Evolutionary conservation across 169 alveolate genomes (phyloP), one percentile per base, ranked within the genome.

Genomic region (Cardiosporidium cionae): DNA sequence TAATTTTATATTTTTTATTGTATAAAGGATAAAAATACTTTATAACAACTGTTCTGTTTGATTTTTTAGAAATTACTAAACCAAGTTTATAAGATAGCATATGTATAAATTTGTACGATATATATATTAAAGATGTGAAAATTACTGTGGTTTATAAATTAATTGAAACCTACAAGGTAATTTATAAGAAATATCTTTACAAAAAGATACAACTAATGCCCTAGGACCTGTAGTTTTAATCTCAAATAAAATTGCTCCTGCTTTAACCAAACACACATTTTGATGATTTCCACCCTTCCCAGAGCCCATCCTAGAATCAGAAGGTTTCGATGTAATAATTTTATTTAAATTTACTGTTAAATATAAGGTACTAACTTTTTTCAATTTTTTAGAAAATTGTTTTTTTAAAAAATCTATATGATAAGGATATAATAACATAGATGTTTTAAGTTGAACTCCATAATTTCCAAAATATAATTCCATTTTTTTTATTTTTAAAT

Each of bases 221-320:
- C 52, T 32, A 28, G 81, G 27, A 23, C 70, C 32, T 32, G n/a
- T 16, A 44, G 52, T 52, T 44, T 80, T 68, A 69, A 65, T 23
- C 52, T 80, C 86, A 44, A 80, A 80, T 66, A 80, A 52, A 53
- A 80, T 58, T 52, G 35, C 72, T 6, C 86, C 86, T 7, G 83
- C 76, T 63, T 77, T 75, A 31, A 78, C 27, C n/a, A 68, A 16
- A 80, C 52, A 74, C 71, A 76, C 64, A 54, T 33, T 58, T 3
- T 76, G 28, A 77, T 9, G n/a, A 66, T 36, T 9, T 52, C 36
- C 36, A 35, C 86, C 85, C 76, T 80, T 80, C 28, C 86, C 86
- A 1, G 82, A 36, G 23, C 86, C 86, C 86, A 80, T 80, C 69
- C 86, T 75, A 63, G 85, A 70, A 32, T 80, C 84, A 72, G 37